Percentiles rank a stretch among this genome's conserved stretches.
Conservation (phyloP, 306 rosid species). For the Prunus mira region DNA sequence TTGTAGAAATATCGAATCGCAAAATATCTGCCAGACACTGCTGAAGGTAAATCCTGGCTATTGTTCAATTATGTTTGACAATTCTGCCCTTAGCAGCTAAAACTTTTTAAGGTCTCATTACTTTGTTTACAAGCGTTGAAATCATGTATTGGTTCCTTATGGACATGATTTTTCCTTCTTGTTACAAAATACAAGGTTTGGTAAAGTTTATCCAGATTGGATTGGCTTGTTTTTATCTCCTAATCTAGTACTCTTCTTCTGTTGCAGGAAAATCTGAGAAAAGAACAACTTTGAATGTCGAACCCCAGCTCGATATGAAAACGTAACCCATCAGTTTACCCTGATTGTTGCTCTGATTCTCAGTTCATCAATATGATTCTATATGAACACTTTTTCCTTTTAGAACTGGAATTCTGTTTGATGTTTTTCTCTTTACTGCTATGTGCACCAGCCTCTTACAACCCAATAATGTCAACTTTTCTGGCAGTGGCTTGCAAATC, state of each 20-base stretch:
- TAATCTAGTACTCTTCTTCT: conserved; percentile 17
- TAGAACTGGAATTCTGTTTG: not conserved
- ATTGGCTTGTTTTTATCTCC: not conserved
- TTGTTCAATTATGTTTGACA: conserved; percentile 1
- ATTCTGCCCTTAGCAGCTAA: no score
- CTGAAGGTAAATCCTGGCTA: conserved; percentile 48
- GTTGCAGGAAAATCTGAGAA: conserved; percentile 71
- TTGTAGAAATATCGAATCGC: conserved; percentile 84
- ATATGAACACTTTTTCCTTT: conserved; percentile 1
- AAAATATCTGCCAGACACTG: conserved; percentile 67
- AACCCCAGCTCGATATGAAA: conserved; percentile 53
- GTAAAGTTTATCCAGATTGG: not conserved
- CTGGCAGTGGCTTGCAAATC: conserved; percentile 68
- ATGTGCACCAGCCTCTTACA: not conserved
- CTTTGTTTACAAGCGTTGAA: not conserved
- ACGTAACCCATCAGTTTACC: conserved; percentile 38
- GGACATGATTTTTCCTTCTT: not conserved
- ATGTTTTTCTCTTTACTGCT: conserved; percentile 1
- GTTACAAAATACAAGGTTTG: not conserved
- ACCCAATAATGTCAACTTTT: conserved; percentile 3
- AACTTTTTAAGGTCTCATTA: not conserved
- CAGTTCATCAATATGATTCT: not conserved
- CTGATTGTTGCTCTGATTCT: not conserved
- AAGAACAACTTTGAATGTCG: conserved; percentile 34
- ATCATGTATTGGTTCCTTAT: not conserved